Evolutionary conservation across 495 filamentous ascomycete genomes (phyloP).

Genomic region (Rhizodiscina lignyota): DNA sequence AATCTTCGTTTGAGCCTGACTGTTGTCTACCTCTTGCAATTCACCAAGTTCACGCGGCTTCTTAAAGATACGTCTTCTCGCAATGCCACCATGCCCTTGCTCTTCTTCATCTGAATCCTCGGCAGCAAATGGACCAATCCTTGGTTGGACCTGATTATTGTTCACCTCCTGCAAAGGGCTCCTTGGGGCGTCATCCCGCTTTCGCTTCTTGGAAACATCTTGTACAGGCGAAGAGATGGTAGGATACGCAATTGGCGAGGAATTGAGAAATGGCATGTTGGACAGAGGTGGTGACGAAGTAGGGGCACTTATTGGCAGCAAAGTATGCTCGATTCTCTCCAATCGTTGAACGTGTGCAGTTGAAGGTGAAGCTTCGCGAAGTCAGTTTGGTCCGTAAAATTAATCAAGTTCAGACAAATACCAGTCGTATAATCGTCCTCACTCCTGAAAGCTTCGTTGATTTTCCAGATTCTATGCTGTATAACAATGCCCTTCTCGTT

Average conservation of each 20-base stretch:
- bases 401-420: constrained; percentile 1
- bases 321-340: too few species aligned
- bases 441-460: constrained; percentile 44
- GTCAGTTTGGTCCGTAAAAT: constrained; percentile 9
- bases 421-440: constrained; percentile 37
- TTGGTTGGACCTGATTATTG: constrained; percentile 4
- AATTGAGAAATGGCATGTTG: constrained; percentile 43
- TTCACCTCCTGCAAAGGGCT: constrained; percentile 14
- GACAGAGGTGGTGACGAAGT: constrained; percentile 20
- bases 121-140: constrained; percentile 8
- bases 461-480: constrained; percentile 42
- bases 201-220: constrained; percentile 16
- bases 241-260: constrained; percentile 43
- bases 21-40: constrained; percentile 6
- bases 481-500: constrained; percentile 38
- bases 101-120: constrained; percentile 19
- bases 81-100: too few species aligned
- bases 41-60: constrained; percentile 6
- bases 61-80: too few species aligned
- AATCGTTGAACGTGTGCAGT: too few species aligned
- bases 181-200: constrained; percentile 6
- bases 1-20: constrained; percentile 5
- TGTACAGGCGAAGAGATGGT: constrained; percentile 35
- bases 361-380: constrained; percentile 4
- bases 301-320: too few species aligned